A percentile compares a stretch with the other conserved stretches of the same genome.
These are phyloP conservation scores for Kluyveromyces aestuarii DNA, from an alignment of 805 yeast species.

Conservation along the genomic window DNA sequence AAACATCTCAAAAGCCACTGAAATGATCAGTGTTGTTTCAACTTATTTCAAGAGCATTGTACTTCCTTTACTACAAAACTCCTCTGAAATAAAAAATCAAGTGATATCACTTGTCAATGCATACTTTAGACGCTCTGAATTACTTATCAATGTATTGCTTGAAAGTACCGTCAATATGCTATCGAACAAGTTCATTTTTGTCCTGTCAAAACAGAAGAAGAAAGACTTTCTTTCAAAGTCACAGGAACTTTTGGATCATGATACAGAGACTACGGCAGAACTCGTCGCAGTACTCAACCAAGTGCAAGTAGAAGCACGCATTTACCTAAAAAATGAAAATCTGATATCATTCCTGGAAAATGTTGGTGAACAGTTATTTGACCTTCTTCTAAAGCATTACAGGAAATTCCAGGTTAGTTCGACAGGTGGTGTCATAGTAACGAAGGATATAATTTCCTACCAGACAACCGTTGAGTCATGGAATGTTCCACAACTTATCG, in stretches of 20 bases:
- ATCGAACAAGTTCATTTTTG: constrained; percentile 39
- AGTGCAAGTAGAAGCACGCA: constrained; percentile 26
- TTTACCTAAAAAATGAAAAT: constrained; percentile 38
- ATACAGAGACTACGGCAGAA: constrained; percentile 63
- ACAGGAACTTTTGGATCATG: constrained; percentile 40
- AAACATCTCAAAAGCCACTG: constrained; percentile 45
- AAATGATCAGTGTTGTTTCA: constrained; percentile 56
- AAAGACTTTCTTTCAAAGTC: constrained; percentile 55
- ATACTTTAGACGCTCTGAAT: constrained; percentile 52
- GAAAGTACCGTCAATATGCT: constrained; percentile 47
- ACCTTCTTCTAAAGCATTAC: constrained; percentile 58
- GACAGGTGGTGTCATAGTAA: constrained; percentile 73
- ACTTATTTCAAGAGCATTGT: constrained; percentile 67
- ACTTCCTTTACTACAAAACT: constrained; percentile 59
- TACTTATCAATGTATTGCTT: constrained; percentile 54
- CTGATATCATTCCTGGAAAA: constrained; percentile 41
- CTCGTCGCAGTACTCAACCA: constrained; percentile 42
- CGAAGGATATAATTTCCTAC: constrained; percentile 74
- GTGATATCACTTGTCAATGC: constrained; percentile 55
- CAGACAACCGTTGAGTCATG: constrained; percentile 62
- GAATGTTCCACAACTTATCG: constrained; percentile 51
- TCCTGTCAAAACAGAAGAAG: constrained; percentile 59
- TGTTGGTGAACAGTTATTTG: constrained; percentile 51
- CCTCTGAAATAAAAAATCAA: constrained; percentile 47
- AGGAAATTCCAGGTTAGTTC: constrained; percentile 68